Evolutionary conservation across 495 filamentous ascomycete genomes (phyloP).

Genomic region (Penicillium roqueforti): DNA sequence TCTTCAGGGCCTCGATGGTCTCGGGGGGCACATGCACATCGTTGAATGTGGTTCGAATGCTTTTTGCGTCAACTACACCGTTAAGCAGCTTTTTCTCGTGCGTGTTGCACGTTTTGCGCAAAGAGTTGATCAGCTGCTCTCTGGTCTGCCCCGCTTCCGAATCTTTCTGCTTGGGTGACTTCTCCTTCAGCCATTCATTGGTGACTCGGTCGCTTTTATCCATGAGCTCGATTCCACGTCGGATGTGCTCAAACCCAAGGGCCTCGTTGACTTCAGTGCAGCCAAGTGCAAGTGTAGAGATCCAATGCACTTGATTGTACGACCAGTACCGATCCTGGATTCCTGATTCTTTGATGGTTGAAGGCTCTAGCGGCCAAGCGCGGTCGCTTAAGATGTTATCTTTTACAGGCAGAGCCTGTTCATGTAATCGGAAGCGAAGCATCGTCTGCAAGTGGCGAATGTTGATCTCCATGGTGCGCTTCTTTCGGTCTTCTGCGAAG

Average conservation of each 20-base stretch:
- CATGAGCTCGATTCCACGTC: conserved; percentile 37
- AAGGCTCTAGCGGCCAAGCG: conserved; percentile 36
- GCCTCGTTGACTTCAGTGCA: conserved; percentile 38
- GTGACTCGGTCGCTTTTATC: conserved; percentile 33
- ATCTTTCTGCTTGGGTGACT: conserved; percentile 25
- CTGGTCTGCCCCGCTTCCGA: conserved; percentile 27
- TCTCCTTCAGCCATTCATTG: conserved; percentile 38
- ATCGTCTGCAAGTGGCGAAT: conserved; percentile 67
- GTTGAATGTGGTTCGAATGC: conserved; percentile 78
- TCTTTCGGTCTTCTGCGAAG: conserved; percentile 42
- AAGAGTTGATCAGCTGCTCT: conserved; percentile 33
- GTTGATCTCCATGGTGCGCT: conserved; percentile 59
- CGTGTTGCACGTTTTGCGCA: conserved; percentile 56
- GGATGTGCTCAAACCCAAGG: conserved; percentile 40
- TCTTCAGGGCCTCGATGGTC: conserved; percentile 84
- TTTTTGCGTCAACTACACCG: conserved; percentile 74
- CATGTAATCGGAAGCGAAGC: conserved; percentile 45
- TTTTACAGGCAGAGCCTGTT: conserved; percentile 32
- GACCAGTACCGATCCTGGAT: conserved; percentile 54
- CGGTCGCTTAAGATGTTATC: conserved; percentile 30
- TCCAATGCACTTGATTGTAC: conserved; percentile 57
- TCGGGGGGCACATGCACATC: conserved; percentile 77
- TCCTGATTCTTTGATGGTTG: conserved; percentile 37
- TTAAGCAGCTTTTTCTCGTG: conserved; percentile 80
- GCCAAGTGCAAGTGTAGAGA: conserved; percentile 58